Evolutionary conservation across 2,329 filamentous ascomycete genomes (phyloP).

Genomic region (Fusarium pseudoanthophilum): DNA sequence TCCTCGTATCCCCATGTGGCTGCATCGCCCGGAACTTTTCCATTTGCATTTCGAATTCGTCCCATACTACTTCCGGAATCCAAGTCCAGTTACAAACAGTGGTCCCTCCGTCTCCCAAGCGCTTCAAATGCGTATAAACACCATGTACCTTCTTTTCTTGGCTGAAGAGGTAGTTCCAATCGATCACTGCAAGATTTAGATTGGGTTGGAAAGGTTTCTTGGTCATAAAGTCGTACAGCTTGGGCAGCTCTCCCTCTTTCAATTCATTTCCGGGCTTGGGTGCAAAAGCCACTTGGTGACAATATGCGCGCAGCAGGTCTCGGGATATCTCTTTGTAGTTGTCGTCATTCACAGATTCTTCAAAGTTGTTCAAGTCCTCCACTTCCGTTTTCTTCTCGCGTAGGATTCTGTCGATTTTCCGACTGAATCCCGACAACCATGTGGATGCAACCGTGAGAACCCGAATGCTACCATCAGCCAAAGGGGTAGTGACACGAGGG

Average conservation of each 20-base stretch:
- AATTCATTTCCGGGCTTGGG: background rate
- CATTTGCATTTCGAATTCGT: background rate
- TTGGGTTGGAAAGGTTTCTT: background rate
- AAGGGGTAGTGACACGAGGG: background rate
- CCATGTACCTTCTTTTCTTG: background rate
- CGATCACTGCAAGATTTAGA: background rate
- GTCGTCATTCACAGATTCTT: background rate
- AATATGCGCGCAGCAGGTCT: background rate
- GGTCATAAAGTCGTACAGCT: background rate
- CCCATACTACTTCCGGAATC: background rate
- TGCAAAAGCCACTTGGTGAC: background rate
- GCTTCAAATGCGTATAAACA: background rate
- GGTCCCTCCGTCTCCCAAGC: background rate
- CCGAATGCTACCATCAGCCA: background rate
- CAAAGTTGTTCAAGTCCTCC: rapidly evolving
- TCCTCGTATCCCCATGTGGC: background rate
- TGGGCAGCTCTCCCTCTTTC: background rate
- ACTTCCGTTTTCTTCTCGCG: background rate
- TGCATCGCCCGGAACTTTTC: background rate
- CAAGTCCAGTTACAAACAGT: background rate
- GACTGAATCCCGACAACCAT: background rate
- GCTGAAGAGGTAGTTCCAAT: background rate
- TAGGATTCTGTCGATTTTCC: background rate
- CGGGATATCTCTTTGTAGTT: background rate
- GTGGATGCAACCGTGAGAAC: background rate